phyloP scores from a whole-genome alignment of 768 basidiomycete species.

The Suillus brevipes region DNA sequence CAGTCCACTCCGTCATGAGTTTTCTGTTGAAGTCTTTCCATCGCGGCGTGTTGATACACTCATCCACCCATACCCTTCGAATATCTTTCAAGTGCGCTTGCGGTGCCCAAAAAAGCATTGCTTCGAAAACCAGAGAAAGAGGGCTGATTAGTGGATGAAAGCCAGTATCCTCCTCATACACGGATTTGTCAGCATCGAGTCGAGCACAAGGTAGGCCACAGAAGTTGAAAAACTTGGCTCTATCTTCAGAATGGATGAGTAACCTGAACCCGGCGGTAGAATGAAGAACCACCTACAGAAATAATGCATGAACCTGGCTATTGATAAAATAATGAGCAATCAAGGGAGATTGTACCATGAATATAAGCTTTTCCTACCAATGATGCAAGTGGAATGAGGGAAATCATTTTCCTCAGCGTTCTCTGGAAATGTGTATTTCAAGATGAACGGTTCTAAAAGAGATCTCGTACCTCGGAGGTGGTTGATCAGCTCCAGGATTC shows the following conservation, averaged over 20 bases:
- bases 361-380: slow-evolving; percentile 5
- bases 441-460: neutral
- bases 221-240: slow-evolving; percentile 13
- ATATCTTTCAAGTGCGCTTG: slow-evolving; percentile 2
- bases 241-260: slow-evolving; percentile 7
- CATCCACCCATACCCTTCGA: slow-evolving; percentile 10
- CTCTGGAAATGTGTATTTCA: neutral
- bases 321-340: neutral
- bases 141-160: neutral
- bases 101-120: slow-evolving; percentile 11
- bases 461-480: slow-evolving; percentile 7
- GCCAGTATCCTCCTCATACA: slow-evolving; percentile 2
- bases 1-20: slow-evolving; percentile 48
- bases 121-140: neutral
- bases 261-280: neutral
- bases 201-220: slow-evolving; percentile 10
- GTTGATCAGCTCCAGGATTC: slow-evolving; percentile 7
- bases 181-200: slow-evolving; percentile 10
- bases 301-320: slow-evolving; percentile 5
- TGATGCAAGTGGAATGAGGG: slow-evolving; percentile 9
- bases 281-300: neutral
- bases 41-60: slow-evolving; percentile 29
- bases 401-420: neutral
- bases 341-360: neutral
- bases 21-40: slow-evolving; percentile 44